Base-by-base conservation (phyloP, 1,284 basidiomycete species). In the Heterobasidion occidentale region DNA sequence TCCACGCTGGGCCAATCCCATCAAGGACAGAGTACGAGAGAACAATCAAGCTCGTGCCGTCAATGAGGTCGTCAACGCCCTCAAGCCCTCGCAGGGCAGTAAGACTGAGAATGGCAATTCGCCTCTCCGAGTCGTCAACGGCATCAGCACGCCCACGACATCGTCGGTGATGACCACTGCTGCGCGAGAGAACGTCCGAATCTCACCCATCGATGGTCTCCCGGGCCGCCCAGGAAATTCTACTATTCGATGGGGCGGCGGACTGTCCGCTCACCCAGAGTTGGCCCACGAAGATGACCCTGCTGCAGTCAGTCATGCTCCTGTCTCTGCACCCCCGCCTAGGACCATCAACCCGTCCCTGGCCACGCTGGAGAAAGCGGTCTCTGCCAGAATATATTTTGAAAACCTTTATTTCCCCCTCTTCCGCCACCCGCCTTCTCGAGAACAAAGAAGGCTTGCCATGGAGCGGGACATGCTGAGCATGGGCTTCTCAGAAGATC, bases 381-480 rank as follows among this genome's bases (percentile, higher is more conserved):
- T 94, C 51, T 88, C 94, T 11, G 86, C 90, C 53, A 87, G 92
- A 67, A 92, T 98, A 70, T 97, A 87, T 78, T 97, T 98, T 71
- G 95, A 99, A 77, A 96, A 95, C 65, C 79, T 94, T 49, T 99
- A 98, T 70, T 95, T 94, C 69, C 83, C 90, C n/a, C 77, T 97
- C 51, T 79, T 95, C 70, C 81, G 90, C 68, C 86, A 93, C 65
- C 79, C 90, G 58, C 84, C 88, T 64, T 87, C 87, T 65, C 81
- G 95, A 46, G 94, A 96, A 68, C 87, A 92, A 66, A 79, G 94
- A 53, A 79, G 87, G 59, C 71, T 87, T 14, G 88, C 91, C 12
- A 88, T 98, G 78, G 94, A 98, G 74, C 81, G 78, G 62, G 92
- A 95, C 64, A 90, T 97, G 80, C 77, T 76, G 35, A 78, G 82